Evolutionary conservation across 495 filamentous ascomycete species (phyloP).

Genomic region (Neurospora terricola): DNA sequence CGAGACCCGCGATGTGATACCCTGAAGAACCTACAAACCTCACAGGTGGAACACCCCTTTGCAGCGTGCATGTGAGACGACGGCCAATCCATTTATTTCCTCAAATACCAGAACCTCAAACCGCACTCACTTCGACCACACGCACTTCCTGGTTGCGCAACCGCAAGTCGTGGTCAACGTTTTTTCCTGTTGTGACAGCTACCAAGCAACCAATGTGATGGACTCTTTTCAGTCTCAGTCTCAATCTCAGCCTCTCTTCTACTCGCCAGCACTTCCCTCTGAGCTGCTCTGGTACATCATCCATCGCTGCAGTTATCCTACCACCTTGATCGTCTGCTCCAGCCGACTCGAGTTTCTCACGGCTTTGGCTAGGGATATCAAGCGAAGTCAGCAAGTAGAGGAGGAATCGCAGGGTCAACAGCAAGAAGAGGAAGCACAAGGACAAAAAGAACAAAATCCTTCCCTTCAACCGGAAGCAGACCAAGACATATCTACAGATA

Average conservation of each 20-base stretch:
- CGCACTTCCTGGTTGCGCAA: background rate
- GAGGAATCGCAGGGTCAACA: background rate
- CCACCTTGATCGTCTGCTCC: conserved; percentile 62
- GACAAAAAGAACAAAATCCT: background rate
- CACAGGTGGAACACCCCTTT: background rate
- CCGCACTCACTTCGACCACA: background rate
- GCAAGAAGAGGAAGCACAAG: too few species aligned
- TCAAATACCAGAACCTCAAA: background rate
- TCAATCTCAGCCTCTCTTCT: conserved; percentile 27
- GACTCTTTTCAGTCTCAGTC: background rate
- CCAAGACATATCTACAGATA: background rate
- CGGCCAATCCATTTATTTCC: background rate
- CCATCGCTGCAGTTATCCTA: conserved; percentile 39
- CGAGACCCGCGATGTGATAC: background rate
- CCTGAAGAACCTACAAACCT: background rate
- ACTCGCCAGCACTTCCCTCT: conserved; percentile 41
- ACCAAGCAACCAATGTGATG: background rate
- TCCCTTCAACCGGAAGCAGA: background rate
- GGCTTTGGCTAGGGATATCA: conserved; percentile 27
- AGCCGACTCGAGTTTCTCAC: conserved; percentile 53
- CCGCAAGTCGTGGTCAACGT: background rate
- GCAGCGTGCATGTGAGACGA: background rate
- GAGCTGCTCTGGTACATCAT: conserved; percentile 59
- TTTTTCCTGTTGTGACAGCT: background rate
- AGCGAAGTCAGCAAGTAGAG: background rate